Conservation (phyloP, 179 eudicot genomes). For the Monotropa hypopitys region DNA sequence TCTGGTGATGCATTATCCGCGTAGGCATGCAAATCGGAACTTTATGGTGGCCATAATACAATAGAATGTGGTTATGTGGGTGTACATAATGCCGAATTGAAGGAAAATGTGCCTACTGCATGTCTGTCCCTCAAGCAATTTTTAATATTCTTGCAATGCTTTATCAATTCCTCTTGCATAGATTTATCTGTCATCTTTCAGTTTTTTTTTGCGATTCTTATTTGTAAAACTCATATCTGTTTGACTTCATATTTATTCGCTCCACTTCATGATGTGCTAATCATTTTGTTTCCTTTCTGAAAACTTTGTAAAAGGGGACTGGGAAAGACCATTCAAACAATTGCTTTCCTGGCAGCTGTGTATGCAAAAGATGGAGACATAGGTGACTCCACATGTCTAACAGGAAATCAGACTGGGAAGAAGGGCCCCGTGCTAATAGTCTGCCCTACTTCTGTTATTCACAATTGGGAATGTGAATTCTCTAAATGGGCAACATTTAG, state of each 20-base stretch:
- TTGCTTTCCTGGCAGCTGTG: conserved; percentile 96
- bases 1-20: not conserved
- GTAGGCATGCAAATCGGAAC: not conserved
- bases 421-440: conserved; percentile 69
- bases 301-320: conserved; percentile 55
- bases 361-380: conserved; percentile 61
- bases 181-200: not conserved
- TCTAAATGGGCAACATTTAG: conserved; percentile 74
- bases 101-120: not conserved
- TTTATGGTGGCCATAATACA: not conserved
- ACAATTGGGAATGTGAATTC: conserved; percentile 87
- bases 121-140: not conserved
- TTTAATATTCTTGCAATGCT: not conserved
- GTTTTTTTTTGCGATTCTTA: not conserved
- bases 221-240: not conserved
- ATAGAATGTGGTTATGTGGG: not conserved
- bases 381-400: conserved; percentile 11
- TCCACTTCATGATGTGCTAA: not conserved
- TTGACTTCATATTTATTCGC: not conserved
- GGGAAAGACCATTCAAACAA: conserved; percentile 95
- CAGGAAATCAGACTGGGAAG: conserved; percentile 18
- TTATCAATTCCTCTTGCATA: not conserved
- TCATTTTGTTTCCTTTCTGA: not conserved
- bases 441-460: conserved; percentile 84
- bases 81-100: not conserved